Base-by-base conservation (phyloP, 805 yeast species). In the Brettanomyces naardenensis region DNA sequence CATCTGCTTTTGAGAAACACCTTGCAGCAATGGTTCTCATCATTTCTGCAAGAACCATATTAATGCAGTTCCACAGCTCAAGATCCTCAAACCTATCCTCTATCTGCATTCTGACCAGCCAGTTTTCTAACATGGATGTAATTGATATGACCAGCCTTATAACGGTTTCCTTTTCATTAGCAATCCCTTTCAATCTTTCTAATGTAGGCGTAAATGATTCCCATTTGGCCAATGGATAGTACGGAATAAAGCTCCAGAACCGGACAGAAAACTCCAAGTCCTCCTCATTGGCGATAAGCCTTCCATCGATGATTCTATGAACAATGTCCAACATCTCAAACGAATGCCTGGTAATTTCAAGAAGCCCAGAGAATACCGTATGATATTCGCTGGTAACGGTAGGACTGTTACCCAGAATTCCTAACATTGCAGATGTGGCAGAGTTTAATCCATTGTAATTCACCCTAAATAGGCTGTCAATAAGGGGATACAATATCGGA, bases 201-300 rank as follows among this genome's bases (percentile, higher is more conserved):
- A 30, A 48, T 9, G 33, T 10, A 0, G 20, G 21, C 25, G 42
- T 26, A 18, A 52, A 51, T 3, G 35, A 32, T 3, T 38, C 42
- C 54, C 52, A 51, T 3, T 27, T 23, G 5, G 29, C 19, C 14
- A 35, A 40, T 4, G 35, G 34, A 4, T 46, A 26, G 31, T 19
- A 46, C 2, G 47, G 33, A 3, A 52, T 9, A 31, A 52, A 44
- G 1, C 44, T 45, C 47, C 49, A 51, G 14, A 22, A 23, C 41
- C 10, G 42, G 44, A 3, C 42, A 10, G 17, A 15, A 15, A n/a
- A n/a, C n/a, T n/a, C n/a, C n/a, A n/a, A n/a, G n/a, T n/a, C n/a
- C n/a, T n/a, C n/a, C n/a, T n/a, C n/a, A n/a, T n/a, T n/a, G n/a
- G n/a, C n/a, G n/a, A n/a, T n/a, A n/a, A n/a, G n/a, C n/a, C n/a